Evolutionary conservation across 2,329 filamentous ascomycete genomes (phyloP).

Genomic region (Penicillium palitans): DNA sequence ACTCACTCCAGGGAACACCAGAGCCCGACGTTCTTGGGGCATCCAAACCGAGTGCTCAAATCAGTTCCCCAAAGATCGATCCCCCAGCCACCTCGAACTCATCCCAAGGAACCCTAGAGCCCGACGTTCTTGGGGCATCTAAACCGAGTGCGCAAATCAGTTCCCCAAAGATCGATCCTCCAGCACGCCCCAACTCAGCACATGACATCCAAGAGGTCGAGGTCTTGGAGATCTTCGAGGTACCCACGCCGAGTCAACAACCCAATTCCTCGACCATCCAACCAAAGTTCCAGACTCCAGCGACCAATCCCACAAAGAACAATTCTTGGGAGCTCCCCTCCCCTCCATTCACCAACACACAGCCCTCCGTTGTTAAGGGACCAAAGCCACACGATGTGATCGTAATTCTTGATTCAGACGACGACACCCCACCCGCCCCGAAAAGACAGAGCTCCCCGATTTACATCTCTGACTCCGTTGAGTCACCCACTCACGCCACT

Average conservation of each 20-base stretch:
- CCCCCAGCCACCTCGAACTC: not conserved
- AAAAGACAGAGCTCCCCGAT: not conserved
- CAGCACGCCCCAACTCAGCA: not conserved
- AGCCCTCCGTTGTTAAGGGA: not conserved
- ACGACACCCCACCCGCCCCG: not conserved
- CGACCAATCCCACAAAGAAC: not conserved
- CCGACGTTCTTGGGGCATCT: not conserved
- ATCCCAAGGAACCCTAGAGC: not conserved
- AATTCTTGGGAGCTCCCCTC: not conserved
- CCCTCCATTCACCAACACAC: not conserved
- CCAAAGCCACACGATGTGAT: not conserved
- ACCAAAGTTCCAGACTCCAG: too few species aligned
- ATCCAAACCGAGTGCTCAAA: too few species aligned
- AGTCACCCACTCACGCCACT: not conserved
- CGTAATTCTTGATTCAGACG: not conserved
- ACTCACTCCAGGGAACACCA: not conserved
- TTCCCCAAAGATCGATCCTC: not conserved
- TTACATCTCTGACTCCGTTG: not conserved
- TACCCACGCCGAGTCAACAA: not conserved
- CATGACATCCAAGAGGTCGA: not conserved
- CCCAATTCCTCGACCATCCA: not conserved
- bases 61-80: not conserved
- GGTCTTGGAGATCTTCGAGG: conserved; percentile 10
- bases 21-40: not conserved
- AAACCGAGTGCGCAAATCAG: not conserved